Percentiles rank a stretch among this genome's conserved stretches.
phyloP scores from a whole-genome alignment of 1,284 basidiomycete genomes.

The Tremellales sp. region DNA sequence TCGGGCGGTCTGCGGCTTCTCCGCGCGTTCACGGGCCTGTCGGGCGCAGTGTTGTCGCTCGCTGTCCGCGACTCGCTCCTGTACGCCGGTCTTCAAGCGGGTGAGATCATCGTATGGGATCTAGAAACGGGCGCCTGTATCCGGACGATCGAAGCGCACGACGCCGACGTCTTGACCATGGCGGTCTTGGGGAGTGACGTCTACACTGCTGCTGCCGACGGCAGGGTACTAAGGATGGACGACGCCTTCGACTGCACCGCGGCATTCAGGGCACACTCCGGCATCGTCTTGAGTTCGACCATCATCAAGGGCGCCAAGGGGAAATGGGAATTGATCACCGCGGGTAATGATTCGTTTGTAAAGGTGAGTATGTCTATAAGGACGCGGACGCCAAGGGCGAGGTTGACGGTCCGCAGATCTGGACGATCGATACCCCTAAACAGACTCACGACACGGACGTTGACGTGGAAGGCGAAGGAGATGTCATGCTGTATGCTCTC shows the following conservation, averaged over 20 bases:
- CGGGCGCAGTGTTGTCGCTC: slow-evolving; percentile 67
- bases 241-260: slow-evolving; percentile 76
- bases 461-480: slow-evolving; percentile 42
- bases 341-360: slow-evolving; percentile 77
- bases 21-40: slow-evolving; percentile 28
- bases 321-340: slow-evolving; percentile 61
- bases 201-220: slow-evolving; percentile 78
- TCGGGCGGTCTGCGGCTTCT: slow-evolving; percentile 32
- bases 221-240: slow-evolving; percentile 76
- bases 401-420: slow-evolving; percentile 20
- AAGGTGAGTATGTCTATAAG: slow-evolving; percentile 55
- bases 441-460: slow-evolving; percentile 18
- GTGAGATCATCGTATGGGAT: slow-evolving; percentile 87
- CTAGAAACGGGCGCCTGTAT: slow-evolving; percentile 82
- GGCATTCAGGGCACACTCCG: slow-evolving; percentile 73
- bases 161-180: slow-evolving; percentile 78
- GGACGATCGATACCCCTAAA: slow-evolving; percentile 21
- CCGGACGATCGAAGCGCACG: slow-evolving; percentile 77
- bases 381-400: slow-evolving; percentile 11
- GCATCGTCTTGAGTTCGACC: slow-evolving; percentile 74
- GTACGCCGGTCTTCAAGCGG: slow-evolving; percentile 90
- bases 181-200: slow-evolving; percentile 70
- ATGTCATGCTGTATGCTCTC: slow-evolving; percentile 60
- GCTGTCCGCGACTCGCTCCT: slow-evolving; percentile 72
- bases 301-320: slow-evolving; percentile 41